Conservation (phyloP, 148 eudicot species). For the Chenopodium quinoa region DNA sequence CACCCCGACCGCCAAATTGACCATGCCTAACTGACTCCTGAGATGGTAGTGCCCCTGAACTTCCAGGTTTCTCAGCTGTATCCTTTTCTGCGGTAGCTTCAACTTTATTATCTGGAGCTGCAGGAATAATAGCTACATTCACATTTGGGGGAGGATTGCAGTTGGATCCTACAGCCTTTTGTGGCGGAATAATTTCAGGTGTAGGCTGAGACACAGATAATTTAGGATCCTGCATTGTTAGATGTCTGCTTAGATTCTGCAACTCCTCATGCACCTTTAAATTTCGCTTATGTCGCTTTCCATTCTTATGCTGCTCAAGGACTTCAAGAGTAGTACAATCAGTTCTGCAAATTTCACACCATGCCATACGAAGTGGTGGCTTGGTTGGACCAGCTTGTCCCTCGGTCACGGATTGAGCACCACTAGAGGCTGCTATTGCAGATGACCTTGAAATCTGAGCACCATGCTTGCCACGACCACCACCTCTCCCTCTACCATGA, state of each 20-base stretch:
- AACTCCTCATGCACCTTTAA: slow-evolving; percentile 49
- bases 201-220: slow-evolving; percentile 20
- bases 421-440: slow-evolving; percentile 18
- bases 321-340: slow-evolving; percentile 67
- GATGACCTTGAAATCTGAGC: slow-evolving; percentile 12
- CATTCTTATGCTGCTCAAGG: slow-evolving; percentile 70
- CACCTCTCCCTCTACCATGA: slow-evolving; percentile 57
- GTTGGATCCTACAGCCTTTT: slow-evolving; percentile 16
- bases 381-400: slow-evolving; percentile 34
- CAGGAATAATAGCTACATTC: slow-evolving; percentile 15
- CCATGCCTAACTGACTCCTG: slow-evolving; percentile 25
- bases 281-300: slow-evolving; percentile 61
- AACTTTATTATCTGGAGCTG: slow-evolving; percentile 19
- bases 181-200: slow-evolving; percentile 13
- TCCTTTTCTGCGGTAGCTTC: slow-evolving; percentile 24
- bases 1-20: slow-evolving; percentile 33
- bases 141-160: background rate
- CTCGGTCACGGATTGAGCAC: slow-evolving; percentile 14
- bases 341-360: slow-evolving; percentile 71
- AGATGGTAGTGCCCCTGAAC: slow-evolving; percentile 21
- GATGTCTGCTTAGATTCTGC: slow-evolving; percentile 40
- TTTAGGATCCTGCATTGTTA: slow-evolving; percentile 29
- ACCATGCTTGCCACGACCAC: slow-evolving; percentile 49
- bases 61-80: slow-evolving; percentile 22
- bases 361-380: slow-evolving; percentile 31